Conservation (phyloP, 495 filamentous ascomycete genomes). For the Aspergillus olivimuriae region DNA sequence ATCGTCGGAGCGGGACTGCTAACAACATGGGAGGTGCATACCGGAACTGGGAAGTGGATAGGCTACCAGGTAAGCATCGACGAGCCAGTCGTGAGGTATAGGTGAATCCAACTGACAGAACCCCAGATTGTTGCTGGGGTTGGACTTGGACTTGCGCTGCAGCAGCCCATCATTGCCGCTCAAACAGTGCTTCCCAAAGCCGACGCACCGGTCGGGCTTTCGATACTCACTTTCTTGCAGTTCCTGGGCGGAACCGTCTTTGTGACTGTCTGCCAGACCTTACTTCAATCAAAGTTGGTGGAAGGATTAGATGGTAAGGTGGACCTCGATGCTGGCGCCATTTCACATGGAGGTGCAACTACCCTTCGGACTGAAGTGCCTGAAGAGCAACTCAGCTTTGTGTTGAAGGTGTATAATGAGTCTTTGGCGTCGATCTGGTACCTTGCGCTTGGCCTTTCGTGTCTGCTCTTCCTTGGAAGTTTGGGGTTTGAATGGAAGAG, state of each 20-base stretch:
- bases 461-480: too few relatives aligned
- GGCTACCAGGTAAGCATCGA: constrained; percentile 25
- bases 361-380: too few relatives aligned
- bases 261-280: constrained; percentile 1
- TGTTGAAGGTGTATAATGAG: too few relatives aligned
- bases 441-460: too few relatives aligned
- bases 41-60: constrained; percentile 22
- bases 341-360: too few relatives aligned
- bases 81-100: too few relatives aligned
- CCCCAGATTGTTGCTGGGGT: constrained; percentile 55
- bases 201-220: constrained; percentile 36
- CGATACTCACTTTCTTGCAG: constrained; percentile 12
- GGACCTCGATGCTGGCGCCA: too few relatives aligned
- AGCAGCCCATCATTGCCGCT: constrained; percentile 43
- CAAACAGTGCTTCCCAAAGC: constrained; percentile 38
- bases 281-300: constrained; percentile 1
- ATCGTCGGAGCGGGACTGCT: constrained; percentile 30
- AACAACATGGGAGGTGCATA: constrained; percentile 17
- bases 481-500: too few relatives aligned
- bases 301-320: too few relatives aligned
- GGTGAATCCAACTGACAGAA: too few relatives aligned
- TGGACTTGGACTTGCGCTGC: constrained; percentile 6
- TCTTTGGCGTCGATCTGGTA: too few relatives aligned
- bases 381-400: too few relatives aligned
- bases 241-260: constrained; percentile 4